Percentiles rank a stretch among this genome's conserved stretches.
phyloP scores from a whole-genome alignment of 2,329 filamentous ascomycete species.

The Stachybotrys chartarum region DNA sequence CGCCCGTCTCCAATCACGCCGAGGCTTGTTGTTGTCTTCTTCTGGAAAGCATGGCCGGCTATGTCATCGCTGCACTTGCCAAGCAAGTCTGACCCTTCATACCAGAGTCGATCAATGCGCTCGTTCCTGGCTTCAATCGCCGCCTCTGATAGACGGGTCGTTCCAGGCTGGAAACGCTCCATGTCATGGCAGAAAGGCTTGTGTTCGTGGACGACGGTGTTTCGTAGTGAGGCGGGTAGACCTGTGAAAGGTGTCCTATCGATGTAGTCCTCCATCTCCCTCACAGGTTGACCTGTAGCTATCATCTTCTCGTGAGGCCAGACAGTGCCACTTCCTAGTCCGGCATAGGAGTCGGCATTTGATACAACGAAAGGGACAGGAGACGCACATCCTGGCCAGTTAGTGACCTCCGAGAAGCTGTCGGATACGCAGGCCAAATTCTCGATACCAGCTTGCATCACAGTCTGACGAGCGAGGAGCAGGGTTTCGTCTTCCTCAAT shows the following conservation, averaged over 20 bases:
- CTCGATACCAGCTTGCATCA: conserved; percentile 14
- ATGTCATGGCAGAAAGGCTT: neutral
- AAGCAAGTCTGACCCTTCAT: conserved; percentile 28
- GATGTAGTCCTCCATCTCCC: neutral
- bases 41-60: conserved; percentile 20
- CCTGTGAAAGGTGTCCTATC: neutral
- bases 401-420: neutral
- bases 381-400: neutral
- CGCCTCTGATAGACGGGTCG: conserved; percentile 13
- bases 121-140: conserved; percentile 16
- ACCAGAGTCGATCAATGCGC: conserved; percentile 28
- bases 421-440: conserved; percentile 2
- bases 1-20: conserved; percentile 32
- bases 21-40: conserved; percentile 18
- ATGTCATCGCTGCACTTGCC: conserved; percentile 22
- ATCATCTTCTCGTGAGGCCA: neutral
- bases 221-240: neutral
- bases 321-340: neutral
- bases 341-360: neutral
- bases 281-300: neutral
- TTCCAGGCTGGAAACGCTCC: conserved; percentile 8
- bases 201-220: neutral
- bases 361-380: neutral
- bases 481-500: conserved; percentile 17
- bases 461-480: conserved; percentile 11